A percentile compares a stretch with the other conserved stretches of the same genome.
phyloP scores from a whole-genome alignment of 371 early-diverging fungal genomes.

The Globomyces sp. region DNA sequence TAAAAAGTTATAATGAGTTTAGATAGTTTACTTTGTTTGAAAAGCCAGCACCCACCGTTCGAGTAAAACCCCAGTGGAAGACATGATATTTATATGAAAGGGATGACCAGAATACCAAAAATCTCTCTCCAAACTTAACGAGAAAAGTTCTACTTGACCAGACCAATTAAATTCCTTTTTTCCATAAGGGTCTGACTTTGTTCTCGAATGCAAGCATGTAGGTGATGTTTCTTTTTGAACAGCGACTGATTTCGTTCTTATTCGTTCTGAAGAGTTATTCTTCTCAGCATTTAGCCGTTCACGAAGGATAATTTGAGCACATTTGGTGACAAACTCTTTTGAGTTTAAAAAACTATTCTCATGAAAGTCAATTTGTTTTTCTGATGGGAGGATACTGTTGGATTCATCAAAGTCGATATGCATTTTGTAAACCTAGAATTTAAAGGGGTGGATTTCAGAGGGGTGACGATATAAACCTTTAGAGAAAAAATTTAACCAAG shows the following conservation, averaged over 20 bases:
- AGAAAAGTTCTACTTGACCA: slow-evolving; percentile 9
- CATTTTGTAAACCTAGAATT: too few species aligned
- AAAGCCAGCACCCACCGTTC: slow-evolving; percentile 46
- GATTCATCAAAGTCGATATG: too few species aligned
- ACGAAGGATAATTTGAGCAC: slow-evolving; percentile 5
- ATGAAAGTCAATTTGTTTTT: too few species aligned
- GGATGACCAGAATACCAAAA: slow-evolving; percentile 39
- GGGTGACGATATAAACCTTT: too few species aligned
- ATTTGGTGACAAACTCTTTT: slow-evolving; percentile 16
- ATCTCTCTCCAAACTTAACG: slow-evolving; percentile 17
- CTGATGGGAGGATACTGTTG: too few species aligned
- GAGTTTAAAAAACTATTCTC: not conserved
- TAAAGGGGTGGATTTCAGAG: too few species aligned
- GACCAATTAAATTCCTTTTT: not conserved
- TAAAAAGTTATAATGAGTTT: not conserved
- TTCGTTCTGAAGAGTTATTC: not conserved
- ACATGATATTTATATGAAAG: slow-evolving; percentile 37
- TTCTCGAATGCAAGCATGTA: slow-evolving; percentile 11
- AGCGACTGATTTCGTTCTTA: slow-evolving; percentile 9
- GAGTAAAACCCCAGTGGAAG: slow-evolving; percentile 14
- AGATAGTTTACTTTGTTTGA: slow-evolving; percentile 18
- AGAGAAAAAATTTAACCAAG: too few species aligned
- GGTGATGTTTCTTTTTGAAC: not conserved
- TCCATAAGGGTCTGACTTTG: slow-evolving; percentile 13
- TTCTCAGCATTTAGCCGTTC: slow-evolving; percentile 7